phyloP scores from a whole-genome alignment of 495 filamentous ascomycete species.

The Aspergillus sclerotiicarbonarius region DNA sequence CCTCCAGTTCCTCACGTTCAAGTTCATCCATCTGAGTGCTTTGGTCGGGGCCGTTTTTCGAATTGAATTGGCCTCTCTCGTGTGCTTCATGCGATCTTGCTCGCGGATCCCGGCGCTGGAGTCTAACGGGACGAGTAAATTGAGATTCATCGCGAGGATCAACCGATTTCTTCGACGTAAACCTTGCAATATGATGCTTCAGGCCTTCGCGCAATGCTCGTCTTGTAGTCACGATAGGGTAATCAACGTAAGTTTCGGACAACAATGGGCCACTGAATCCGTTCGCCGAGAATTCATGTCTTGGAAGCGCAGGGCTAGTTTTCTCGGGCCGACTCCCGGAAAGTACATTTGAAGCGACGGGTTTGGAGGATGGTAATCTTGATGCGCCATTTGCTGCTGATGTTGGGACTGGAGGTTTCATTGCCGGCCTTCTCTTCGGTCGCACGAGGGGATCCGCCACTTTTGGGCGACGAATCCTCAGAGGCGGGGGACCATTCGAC shows the following conservation, averaged over 20 bases:
- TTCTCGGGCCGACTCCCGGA: constrained; percentile 17
- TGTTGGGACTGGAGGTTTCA: constrained; percentile 29
- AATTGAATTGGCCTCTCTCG: constrained; percentile 44
- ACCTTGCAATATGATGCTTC: constrained; percentile 80
- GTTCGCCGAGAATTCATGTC: constrained; percentile 44
- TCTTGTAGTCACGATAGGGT: constrained; percentile 78
- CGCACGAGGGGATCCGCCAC: constrained; percentile 67
- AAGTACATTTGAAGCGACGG: constrained; percentile 12
- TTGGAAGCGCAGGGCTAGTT: constrained; percentile 14
- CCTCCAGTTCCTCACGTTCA: constrained; percentile 70
- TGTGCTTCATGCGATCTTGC: constrained; percentile 52
- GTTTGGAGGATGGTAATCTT: constrained; percentile 30
- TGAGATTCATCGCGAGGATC: constrained; percentile 74
- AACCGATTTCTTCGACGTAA: constrained; percentile 61
- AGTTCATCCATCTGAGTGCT: constrained; percentile 51
- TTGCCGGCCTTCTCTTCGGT: constrained; percentile 51
- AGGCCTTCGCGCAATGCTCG: constrained; percentile 73
- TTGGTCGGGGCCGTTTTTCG: constrained; percentile 33
- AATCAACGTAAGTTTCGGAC: constrained; percentile 55
- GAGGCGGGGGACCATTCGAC: constrained; percentile 35
- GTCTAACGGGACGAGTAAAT: constrained; percentile 80
- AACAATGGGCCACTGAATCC: constrained; percentile 61
- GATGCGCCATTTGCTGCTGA: constrained; percentile 16
- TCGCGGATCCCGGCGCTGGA: constrained; percentile 88
- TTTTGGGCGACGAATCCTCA: constrained; percentile 48